phyloP scores from a whole-genome alignment of 306 rosid species.

The apple (Malus domestica) region ASM211411v1 NC_041802.1:4192001-4192500 shows the following conservation, averaged over 20 bases:
- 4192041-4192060: neutral
- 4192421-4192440: neutral
- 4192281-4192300: neutral
- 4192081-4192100: neutral
- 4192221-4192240: neutral
- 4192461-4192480: neutral
- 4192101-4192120: neutral
- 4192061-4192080: neutral
- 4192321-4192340: neutral
- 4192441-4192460: neutral
- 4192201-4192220: neutral
- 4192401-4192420: neutral
- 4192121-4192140: neutral
- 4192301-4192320: neutral
- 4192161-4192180: neutral
- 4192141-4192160: neutral
- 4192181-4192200: neutral
- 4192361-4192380: neutral
- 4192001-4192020: neutral
- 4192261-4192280: neutral
- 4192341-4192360: neutral
- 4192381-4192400: neutral
- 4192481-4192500: constrained; percentile 46
- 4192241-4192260: neutral
- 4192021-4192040: neutral